Evolutionary conservation across 371 early-diverging fungal species (phyloP).

Genomic region (Saksenaea vasiformis): DNA sequence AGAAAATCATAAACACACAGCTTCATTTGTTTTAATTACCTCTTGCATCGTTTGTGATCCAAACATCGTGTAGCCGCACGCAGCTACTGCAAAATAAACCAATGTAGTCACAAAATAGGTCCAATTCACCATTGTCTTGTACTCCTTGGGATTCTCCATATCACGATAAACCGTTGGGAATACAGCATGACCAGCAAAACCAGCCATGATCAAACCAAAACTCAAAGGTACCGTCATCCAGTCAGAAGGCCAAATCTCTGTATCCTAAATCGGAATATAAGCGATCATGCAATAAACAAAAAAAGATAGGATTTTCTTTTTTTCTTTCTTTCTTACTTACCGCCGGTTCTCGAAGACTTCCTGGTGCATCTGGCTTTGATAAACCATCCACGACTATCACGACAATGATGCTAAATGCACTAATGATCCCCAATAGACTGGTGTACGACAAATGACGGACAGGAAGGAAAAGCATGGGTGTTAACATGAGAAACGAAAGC

Average conservation of each 20-base stretch:
- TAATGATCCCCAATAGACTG: constrained; percentile 52
- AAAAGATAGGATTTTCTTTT: not conserved
- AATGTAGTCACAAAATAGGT: constrained; percentile 36
- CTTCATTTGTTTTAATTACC: constrained; percentile 27
- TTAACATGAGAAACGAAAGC: constrained; percentile 42
- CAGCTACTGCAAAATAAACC: constrained; percentile 35
- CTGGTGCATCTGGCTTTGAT: constrained; percentile 50
- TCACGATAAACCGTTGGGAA: constrained; percentile 52
- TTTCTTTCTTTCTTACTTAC: too few species aligned
- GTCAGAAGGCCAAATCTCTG: constrained; percentile 28
- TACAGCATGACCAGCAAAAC: constrained; percentile 52
- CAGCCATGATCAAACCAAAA: constrained; percentile 51
- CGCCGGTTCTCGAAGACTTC: constrained; percentile 60
- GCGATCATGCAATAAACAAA: not conserved
- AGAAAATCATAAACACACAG: too few species aligned
- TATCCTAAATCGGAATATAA: constrained; percentile 30
- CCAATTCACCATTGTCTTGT: constrained; percentile 35
- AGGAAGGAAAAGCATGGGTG: constrained; percentile 51
- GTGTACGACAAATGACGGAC: constrained; percentile 54
- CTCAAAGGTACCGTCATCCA: constrained; percentile 37
- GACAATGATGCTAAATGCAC: constrained; percentile 41
- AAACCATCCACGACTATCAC: constrained; percentile 56
- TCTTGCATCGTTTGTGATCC: constrained; percentile 62
- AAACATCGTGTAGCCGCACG: constrained; percentile 77
- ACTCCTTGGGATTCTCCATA: constrained; percentile 50